Evolutionary conservation across 768 basidiomycete genomes (phyloP).

Genomic region (Suillus occidentalis): DNA sequence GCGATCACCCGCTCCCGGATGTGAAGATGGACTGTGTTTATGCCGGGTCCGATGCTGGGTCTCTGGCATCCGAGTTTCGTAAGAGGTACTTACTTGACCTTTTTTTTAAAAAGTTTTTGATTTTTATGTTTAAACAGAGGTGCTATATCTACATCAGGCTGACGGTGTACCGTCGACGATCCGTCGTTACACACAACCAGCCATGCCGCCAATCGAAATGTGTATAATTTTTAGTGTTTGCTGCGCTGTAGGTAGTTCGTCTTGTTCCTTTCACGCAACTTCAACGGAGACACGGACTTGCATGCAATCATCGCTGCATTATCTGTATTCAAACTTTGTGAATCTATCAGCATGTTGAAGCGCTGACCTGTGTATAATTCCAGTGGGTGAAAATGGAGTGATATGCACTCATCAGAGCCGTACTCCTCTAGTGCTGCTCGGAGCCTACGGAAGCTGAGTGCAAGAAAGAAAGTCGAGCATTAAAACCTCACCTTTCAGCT

Average conservation of each 20-base stretch:
- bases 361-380: constrained; percentile 70
- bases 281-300: too few species aligned
- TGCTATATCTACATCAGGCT: too few species aligned
- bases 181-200: too few species aligned
- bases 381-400: constrained; percentile 72
- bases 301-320: constrained; percentile 98
- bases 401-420: constrained; percentile 35
- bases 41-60: background rate
- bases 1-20: background rate
- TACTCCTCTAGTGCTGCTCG: constrained; percentile 27
- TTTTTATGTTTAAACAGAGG: background rate
- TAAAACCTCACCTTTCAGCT: constrained; percentile 46
- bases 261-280: too few species aligned
- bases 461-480: background rate
- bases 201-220: too few species aligned
- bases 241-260: too few species aligned
- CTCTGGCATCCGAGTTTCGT: background rate
- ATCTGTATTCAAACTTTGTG: constrained; percentile 45
- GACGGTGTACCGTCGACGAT: too few species aligned
- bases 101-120: background rate
- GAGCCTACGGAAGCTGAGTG: constrained; percentile 31
- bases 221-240: too few species aligned
- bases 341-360: background rate
- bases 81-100: background rate
- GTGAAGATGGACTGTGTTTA: background rate